A percentile compares a stretch with the other conserved stretches of the same genome.
Conservation (phyloP, 371 early-diverging fungal genomes). For the Blakeslea trispora region DNA sequence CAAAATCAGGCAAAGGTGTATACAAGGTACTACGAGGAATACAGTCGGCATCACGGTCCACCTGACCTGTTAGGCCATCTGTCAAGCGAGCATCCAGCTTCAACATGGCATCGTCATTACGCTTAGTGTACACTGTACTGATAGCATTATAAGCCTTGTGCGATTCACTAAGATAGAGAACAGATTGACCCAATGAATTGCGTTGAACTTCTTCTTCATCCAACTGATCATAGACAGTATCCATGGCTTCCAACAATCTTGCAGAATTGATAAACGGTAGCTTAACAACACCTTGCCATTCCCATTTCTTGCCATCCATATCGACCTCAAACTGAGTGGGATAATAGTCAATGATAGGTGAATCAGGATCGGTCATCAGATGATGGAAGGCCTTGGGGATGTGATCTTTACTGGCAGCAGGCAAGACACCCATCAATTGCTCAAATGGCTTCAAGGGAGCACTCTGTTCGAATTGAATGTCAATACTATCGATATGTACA, state of each 20-base stretch:
- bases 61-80: conserved; percentile 64
- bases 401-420: conserved; percentile 76
- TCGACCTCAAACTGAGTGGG: conserved; percentile 91
- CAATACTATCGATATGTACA: conserved; percentile 56
- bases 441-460: conserved; percentile 95
- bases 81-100: conserved; percentile 59
- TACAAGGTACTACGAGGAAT: conserved; percentile 73
- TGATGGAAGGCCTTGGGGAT: conserved; percentile 80
- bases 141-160: conserved; percentile 70
- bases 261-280: conserved; percentile 94
- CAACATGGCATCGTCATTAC: conserved; percentile 46
- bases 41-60: conserved; percentile 65
- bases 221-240: conserved; percentile 66
- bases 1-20: conserved; percentile 66
- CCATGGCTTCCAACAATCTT: conserved; percentile 82
- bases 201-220: conserved; percentile 75
- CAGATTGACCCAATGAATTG: conserved; percentile 76
- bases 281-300: conserved; percentile 97
- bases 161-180: conserved; percentile 69
- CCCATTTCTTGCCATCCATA: conserved; percentile 97
- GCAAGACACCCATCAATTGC: conserved; percentile 98
- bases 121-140: conserved; percentile 66
- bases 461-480: conserved; percentile 69
- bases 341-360: conserved; percentile 93
- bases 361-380: conserved; percentile 82